Base-by-base conservation (phyloP, 352 stramenopile species). In the Achlya hypogyna region DNA sequence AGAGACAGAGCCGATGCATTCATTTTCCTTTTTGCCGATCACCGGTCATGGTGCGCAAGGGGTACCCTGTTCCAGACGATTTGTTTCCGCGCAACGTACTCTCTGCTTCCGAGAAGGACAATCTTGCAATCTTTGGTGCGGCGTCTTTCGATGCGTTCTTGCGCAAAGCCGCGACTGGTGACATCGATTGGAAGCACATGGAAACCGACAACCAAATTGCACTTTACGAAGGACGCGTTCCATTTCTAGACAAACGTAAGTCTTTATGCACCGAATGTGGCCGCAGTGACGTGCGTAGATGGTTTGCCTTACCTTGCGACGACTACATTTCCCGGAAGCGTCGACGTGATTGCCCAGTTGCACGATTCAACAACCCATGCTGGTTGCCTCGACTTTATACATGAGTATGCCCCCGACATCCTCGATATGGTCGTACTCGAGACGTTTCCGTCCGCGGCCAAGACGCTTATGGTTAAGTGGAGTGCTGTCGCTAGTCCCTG, bases 361-460 rank as follows among this genome's bases (percentile, higher is more conserved):
- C 49, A 56, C 8, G 25, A 20, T 16, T 12, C 31, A 20, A 35
- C 25, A 20, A 56, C 49, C 12, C 49, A 56, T n/a, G 49, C 25
- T 16, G 49, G 25, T 16, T 56, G 49, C 8, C 2, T 56, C 8
- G 49, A 3, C 10, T 56, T 56, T 10, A 56, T 56, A 27, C 25
- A 20, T n/a, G 2, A 10, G 31, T 56, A 56, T 56, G 49, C 49
- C 2, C 25, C 31, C 2, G 49, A 56, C 31, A 20, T 56, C 10
- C 25, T 56, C 25, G 49, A 56, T n/a, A 56, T 56, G 49, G 49
- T 35, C 31, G 49, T 56, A 1, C 49, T 56, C 31, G 49, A 56
- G 25, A 56, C 18, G 25, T 56, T 56, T 10, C 25, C 2, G 10
- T 3, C 2, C 12, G 31, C 49, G 6, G 2, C 49, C 10, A 10